Percentiles rank a stretch among this genome's conserved stretches.
Conservation (phyloP, 1,284 basidiomycete genomes). For the Farysia itapuensis region DNA sequence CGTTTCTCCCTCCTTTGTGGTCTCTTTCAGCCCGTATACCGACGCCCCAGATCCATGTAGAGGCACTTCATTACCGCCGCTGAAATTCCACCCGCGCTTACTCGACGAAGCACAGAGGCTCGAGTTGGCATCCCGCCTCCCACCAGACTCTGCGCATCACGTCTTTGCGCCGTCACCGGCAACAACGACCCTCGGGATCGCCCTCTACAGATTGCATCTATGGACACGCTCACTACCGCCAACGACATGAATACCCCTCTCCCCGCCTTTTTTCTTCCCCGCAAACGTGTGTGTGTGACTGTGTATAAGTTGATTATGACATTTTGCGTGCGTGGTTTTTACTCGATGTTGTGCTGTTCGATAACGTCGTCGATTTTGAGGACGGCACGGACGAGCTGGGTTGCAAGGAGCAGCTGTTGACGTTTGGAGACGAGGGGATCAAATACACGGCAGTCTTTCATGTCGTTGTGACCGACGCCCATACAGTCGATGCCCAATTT, state of each 20-base stretch:
- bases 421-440: constrained; percentile 96
- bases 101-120: too few relatives aligned
- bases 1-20: too few relatives aligned
- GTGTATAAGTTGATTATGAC: too few relatives aligned
- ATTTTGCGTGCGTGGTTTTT: too few relatives aligned
- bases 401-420: constrained; percentile 95
- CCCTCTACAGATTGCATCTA: constrained; percentile 19
- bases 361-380: constrained; percentile 61
- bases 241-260: background rate
- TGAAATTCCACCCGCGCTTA: too few relatives aligned
- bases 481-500: constrained; percentile 91
- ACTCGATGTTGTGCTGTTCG: constrained; percentile 52
- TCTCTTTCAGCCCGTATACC: too few relatives aligned
- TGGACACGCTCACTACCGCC: constrained; percentile 7
- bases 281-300: too few relatives aligned
- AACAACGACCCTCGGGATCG: constrained; percentile 11
- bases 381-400: constrained; percentile 71
- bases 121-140: too few relatives aligned
- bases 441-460: constrained; percentile 96
- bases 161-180: too few relatives aligned
- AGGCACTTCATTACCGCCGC: too few relatives aligned
- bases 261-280: background rate
- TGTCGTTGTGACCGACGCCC: constrained; percentile 74
- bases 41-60: too few relatives aligned
- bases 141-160: too few relatives aligned